phyloP scores from a whole-genome alignment of 352 stramenopile genomes.

The Plasmopara viticola region DNA sequence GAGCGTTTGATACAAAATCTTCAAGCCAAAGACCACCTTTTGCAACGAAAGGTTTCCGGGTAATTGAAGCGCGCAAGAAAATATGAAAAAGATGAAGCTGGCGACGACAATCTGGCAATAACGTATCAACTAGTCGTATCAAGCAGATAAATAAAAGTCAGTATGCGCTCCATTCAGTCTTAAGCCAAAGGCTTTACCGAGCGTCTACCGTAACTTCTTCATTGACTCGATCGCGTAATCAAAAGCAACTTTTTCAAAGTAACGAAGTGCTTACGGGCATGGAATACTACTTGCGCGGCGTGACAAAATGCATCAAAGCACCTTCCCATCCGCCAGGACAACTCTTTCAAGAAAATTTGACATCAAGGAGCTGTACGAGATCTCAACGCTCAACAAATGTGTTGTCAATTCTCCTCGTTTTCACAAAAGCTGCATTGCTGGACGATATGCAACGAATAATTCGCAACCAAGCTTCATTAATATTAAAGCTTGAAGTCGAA shows the following conservation, averaged over 20 bases:
- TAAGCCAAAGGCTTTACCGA: neutral
- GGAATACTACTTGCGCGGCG: conserved; percentile 57
- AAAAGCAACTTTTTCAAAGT: conserved; percentile 21
- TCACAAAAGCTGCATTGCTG: conserved; percentile 27
- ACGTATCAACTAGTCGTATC: too few species aligned
- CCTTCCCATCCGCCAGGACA: conserved; percentile 26
- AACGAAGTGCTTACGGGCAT: conserved; percentile 32
- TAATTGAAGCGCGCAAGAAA: neutral
- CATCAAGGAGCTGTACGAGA: conserved; percentile 3
- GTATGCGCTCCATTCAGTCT: conserved; percentile 12
- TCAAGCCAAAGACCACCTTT: conserved; percentile 41
- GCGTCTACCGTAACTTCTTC: conserved; percentile 2
- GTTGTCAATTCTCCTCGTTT: conserved; percentile 28
- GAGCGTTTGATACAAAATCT: conserved; percentile 34
- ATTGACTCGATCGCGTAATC: conserved; percentile 2
- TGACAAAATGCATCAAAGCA: conserved; percentile 44
- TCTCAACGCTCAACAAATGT: neutral
- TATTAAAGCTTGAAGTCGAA: conserved; percentile 38
- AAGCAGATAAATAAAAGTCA: too few species aligned
- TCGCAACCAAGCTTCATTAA: conserved; percentile 9
- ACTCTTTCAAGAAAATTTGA: conserved; percentile 30
- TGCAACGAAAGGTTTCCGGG: conserved; percentile 12
- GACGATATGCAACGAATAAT: conserved; percentile 35
- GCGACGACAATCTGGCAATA: too few species aligned
- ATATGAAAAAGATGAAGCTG: neutral